Percentiles rank a stretch among this genome's conserved stretches.
Evolutionary conservation across 805 yeast genomes (phyloP).

Genomic region (Lipomyces anomalus): DNA sequence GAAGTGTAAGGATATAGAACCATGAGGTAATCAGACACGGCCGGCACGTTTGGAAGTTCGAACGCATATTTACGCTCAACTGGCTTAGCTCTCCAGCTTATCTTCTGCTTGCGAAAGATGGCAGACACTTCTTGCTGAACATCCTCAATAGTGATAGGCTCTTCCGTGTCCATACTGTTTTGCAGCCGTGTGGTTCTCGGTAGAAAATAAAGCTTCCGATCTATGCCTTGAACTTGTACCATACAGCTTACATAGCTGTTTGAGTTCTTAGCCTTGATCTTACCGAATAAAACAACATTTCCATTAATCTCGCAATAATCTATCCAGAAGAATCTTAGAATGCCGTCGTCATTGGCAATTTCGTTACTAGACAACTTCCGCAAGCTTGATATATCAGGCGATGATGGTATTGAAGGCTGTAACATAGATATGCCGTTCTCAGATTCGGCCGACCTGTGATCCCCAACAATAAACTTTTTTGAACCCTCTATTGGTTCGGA

Average conservation of each 20-base stretch:
- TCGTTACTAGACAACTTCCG: conserved; percentile 31
- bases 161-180: conserved; percentile 38
- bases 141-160: conserved; percentile 50
- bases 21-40: conserved; percentile 71
- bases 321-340: conserved; percentile 78
- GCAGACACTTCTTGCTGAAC: conserved; percentile 74
- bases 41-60: conserved; percentile 74
- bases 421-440: not conserved
- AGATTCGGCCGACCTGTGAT: conserved; percentile 1
- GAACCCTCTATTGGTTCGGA: not conserved
- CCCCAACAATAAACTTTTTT: not conserved
- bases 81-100: conserved; percentile 64
- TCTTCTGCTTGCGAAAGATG: conserved; percentile 55
- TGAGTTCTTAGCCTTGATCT: conserved; percentile 46
- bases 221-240: conserved; percentile 65
- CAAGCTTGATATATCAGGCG: conserved; percentile 1
- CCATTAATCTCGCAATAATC: conserved; percentile 78
- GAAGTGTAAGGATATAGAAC: conserved; percentile 62
- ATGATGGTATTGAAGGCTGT: not conserved
- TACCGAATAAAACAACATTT: conserved; percentile 72
- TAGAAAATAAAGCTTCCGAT: conserved; percentile 54
- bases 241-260: conserved; percentile 61
- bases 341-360: conserved; percentile 39
- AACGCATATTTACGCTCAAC: conserved; percentile 79
- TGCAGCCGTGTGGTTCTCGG: not conserved